Conservation (phyloP, 2,329 filamentous ascomycete genomes). For the Didymella arachidicola region DNA sequence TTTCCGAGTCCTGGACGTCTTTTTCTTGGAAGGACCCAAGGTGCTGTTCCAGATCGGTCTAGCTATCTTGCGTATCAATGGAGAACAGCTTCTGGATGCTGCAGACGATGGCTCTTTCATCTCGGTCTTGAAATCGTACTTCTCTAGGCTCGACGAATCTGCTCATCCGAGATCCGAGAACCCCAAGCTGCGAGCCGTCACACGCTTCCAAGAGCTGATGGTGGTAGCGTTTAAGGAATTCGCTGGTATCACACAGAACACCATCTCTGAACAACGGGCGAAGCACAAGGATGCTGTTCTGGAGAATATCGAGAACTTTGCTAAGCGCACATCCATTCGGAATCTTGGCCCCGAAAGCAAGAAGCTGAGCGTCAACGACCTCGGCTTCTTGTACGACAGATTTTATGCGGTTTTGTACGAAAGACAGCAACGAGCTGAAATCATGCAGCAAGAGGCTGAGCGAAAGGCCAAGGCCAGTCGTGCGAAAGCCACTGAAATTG, state of each 20-base stretch:
- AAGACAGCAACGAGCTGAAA: slow-evolving; percentile 80
- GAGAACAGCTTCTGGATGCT: slow-evolving; percentile 92
- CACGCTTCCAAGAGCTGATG: slow-evolving; percentile 97
- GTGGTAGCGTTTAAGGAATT: slow-evolving; percentile 99
- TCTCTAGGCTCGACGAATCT: slow-evolving; percentile 90
- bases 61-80: slow-evolving; percentile 96
- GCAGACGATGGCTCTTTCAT: slow-evolving; percentile 96
- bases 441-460: slow-evolving; percentile 70
- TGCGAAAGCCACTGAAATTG: slow-evolving; percentile 60
- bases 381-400: slow-evolving; percentile 89
- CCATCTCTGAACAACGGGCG: slow-evolving; percentile 83
- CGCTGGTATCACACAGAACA: slow-evolving; percentile 90
- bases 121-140: slow-evolving; percentile 93
- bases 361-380: slow-evolving; percentile 81
- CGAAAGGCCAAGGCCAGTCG: slow-evolving; percentile 72
- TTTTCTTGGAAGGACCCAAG: slow-evolving; percentile 97
- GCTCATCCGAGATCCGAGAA: slow-evolving; percentile 96
- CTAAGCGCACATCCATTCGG: slow-evolving; percentile 93
- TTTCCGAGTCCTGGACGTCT: slow-evolving; percentile 94
- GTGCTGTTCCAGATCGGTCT: slow-evolving; percentile 96
- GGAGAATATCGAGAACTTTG: slow-evolving; percentile 95
- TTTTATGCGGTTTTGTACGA: slow-evolving; percentile 95
- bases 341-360: slow-evolving; percentile 98
- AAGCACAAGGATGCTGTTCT: slow-evolving; percentile 95
- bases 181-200: slow-evolving; percentile 90